These are phyloP conservation scores for Ophiostoma ulmi DNA, from an alignment of 2,329 filamentous ascomycete genomes.

Conservation along the genomic window DNA sequence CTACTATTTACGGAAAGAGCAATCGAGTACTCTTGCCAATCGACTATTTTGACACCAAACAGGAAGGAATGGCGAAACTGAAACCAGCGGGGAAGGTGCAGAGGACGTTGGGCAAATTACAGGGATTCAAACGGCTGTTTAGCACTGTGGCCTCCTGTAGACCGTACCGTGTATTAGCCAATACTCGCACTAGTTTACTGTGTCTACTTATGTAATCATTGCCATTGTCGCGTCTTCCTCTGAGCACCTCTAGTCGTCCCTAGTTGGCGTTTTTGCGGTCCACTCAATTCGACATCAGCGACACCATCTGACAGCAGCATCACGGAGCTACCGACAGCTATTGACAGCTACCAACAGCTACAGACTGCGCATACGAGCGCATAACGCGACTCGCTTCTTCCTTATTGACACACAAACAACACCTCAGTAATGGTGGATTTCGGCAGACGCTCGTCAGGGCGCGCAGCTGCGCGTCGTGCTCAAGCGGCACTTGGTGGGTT, in stretches of 20 bases:
- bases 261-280: background rate
- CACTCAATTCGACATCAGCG: slow-evolving; percentile 10
- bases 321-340: slow-evolving; percentile 2
- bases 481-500: slow-evolving; percentile 41
- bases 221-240: background rate
- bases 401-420: background rate
- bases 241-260: too few species aligned
- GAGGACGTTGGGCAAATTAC: background rate
- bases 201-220: background rate
- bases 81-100: slow-evolving; percentile 11
- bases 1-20: background rate
- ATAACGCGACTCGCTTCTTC: background rate
- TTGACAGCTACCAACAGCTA: background rate
- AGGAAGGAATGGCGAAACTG: background rate
- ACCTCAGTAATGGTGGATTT: slow-evolving; percentile 23
- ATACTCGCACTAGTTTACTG: background rate
- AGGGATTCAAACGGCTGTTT: background rate
- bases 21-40: background rate
- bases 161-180: background rate
- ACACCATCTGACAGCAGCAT: background rate
- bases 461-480: slow-evolving; percentile 42
- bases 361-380: background rate
- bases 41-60: background rate
- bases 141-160: background rate
- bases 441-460: slow-evolving; percentile 41